Base-by-base conservation (phyloP, 2,329 filamentous ascomycete genomes). In the Verticillium longisporum region DNA sequence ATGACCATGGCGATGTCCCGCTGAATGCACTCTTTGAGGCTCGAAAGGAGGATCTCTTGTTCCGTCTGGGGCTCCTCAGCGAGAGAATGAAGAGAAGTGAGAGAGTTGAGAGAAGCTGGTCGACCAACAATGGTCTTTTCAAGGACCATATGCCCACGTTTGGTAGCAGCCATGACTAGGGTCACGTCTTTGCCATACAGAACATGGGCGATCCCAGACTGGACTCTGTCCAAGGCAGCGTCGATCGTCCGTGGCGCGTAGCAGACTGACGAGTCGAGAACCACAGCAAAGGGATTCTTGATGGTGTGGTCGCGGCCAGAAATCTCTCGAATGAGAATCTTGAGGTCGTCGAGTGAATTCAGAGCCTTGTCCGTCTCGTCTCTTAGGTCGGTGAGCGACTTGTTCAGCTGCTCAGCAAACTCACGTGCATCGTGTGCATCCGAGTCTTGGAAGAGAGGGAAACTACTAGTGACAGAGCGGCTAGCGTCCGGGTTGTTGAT, bases 81-180 rank as follows among this genome's bases (percentile, higher is more conserved):
- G 18, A 53, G 45, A 10, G 45, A 53, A 26, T 53, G 45, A n/a
- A 53, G 13, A 11, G 45, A 53, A 26, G 18, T 53, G 18, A 53
- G 45, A 26, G 45, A 53, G 18, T 18, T 53, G n/a, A 53, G 45
- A 21, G 45, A 53, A 18, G 45, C 31, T 55, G 63, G 59, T 59
- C 60, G 66, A n/a, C 78, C 74, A 13, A 78, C 72, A 9, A 83
- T 70, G 5, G 76, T 77, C 64, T 80, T 80, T 67, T 82, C 77
- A n/a, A 82, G 62, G 14, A 84, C 74, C 26, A 82, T 75, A 61
- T 84, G 82, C 0, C 82, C 82, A 54, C 81, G 77, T 67, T 84
- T 84, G 64, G 80, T 74, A 6, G 78, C 77, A 2, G 74, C 77
- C 67, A 84, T 71, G 26, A 76, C 79, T 58, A 83, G 73, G 5